Evolutionary conservation across 2,329 filamentous ascomycete species (phyloP), one percentile per base, ranked within the genome.

Genomic region (Metarhizium sp.): DNA sequence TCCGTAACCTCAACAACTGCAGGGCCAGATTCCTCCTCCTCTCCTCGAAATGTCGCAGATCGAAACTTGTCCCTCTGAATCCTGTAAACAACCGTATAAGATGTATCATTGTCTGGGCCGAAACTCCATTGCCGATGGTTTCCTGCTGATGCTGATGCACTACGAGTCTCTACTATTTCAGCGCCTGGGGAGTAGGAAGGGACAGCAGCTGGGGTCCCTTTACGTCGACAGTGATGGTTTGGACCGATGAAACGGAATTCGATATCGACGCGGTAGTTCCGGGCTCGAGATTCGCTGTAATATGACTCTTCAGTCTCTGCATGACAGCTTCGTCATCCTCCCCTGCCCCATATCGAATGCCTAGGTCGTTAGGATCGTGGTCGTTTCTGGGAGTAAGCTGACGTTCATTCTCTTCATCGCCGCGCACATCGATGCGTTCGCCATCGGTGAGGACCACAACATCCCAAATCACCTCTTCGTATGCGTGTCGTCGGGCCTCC

Each of bases 151-250:
- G 55, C 58, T 56, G 57, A 51, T 45, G 56, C 51, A 34, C 58
- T 55, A 74, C 57, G 56, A 2, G 80, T 75, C 59, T 83, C 79
- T 16, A 86, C 69, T 8, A 86, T 71, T 62, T 85, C 80, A 10
- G 84, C 75, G 0, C 82, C 81, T 0, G 80, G 78, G 82, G 78
- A 2, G 80, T 78, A 1, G 77, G 71, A 2, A 86, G 68, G 1
- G 77, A 72, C 2, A 79, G 72, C 5, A 76, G 71, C 20, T 75
- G 71, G 4, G 76, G 71, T 1, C 81, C 80, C 14, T 76, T 76
- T 42, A 87, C 77, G 53, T 86, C 81, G 2, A 86, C 81, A 0
- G 83, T 85, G 61, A 86, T 82, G 14, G 75, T 85, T 59, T 85
- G 84, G 7, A 78, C 81, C 1, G 79, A 84, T 1, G 76, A 77